Conservation (phyloP, 768 basidiomycete genomes). For the Pisolithus microcarpus region DNA sequence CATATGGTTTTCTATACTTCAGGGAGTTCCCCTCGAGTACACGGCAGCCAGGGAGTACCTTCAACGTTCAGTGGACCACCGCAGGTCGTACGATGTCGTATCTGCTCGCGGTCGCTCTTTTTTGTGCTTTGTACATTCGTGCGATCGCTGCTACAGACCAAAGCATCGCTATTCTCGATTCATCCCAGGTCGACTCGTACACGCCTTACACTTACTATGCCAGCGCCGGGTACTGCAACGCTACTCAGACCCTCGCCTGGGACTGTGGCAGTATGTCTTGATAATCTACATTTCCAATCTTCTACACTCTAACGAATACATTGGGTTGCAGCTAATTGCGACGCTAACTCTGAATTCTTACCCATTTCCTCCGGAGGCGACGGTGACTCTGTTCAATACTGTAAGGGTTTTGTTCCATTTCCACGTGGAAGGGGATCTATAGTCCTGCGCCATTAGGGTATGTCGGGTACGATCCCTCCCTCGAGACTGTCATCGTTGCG, state of each 20-base stretch:
- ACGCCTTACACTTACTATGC: slow-evolving; percentile 42
- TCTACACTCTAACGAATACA: no score
- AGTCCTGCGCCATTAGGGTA: slow-evolving; percentile 1
- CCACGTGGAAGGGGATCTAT: not conserved
- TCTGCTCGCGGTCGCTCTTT: not conserved
- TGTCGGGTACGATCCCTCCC: slow-evolving; percentile 31
- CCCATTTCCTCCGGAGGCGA: slow-evolving; percentile 42
- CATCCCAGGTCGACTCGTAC: slow-evolving; percentile 33
- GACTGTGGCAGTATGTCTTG: slow-evolving; percentile 38
- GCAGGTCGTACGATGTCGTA: not conserved
- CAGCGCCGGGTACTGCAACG: slow-evolving; percentile 38
- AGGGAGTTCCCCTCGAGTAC: no score
- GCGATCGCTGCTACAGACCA: slow-evolving; percentile 6
- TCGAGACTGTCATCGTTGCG: slow-evolving; percentile 33
- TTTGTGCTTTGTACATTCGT: not conserved
- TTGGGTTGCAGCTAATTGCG: slow-evolving; percentile 33
- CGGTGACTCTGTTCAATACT: slow-evolving; percentile 32
- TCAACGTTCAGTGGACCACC: no score
- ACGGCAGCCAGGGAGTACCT: no score
- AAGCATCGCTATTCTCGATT: slow-evolving; percentile 28
- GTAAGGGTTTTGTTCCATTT: slow-evolving; percentile 21
- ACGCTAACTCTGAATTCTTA: slow-evolving; percentile 38
- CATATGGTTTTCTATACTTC: no score
- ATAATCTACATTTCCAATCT: no score
- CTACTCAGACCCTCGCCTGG: slow-evolving; percentile 35